Evolutionary conservation across 805 yeast species (phyloP).

Genomic region (Candida argentea): DNA sequence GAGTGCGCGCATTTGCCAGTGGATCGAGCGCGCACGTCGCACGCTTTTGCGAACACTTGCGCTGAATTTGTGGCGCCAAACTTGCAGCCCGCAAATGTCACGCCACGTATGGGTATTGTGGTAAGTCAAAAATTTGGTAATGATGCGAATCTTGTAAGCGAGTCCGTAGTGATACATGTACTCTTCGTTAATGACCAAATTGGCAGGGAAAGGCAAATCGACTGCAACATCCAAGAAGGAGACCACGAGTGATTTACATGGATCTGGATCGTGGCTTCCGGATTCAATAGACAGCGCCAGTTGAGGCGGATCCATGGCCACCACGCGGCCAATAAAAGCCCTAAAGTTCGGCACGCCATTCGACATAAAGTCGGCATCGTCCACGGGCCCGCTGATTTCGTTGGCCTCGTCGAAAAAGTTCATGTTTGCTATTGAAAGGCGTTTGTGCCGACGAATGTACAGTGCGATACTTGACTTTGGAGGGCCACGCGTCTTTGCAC

Average conservation of each 20-base stretch:
- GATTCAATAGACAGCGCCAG: slow-evolving; percentile 3
- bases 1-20: slow-evolving; percentile 47
- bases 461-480: slow-evolving; percentile 76
- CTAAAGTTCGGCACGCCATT: slow-evolving; percentile 28
- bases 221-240: slow-evolving; percentile 46
- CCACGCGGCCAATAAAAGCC: no score
- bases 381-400: slow-evolving; percentile 25
- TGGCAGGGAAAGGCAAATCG: slow-evolving; percentile 79
- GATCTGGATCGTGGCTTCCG: slow-evolving; percentile 5
- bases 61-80: slow-evolving; percentile 53
- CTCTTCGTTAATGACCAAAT: slow-evolving; percentile 61
- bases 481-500: slow-evolving; percentile 8
- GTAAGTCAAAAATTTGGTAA: slow-evolving; percentile 52
- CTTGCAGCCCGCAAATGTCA: slow-evolving; percentile 51
- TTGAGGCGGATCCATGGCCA: slow-evolving; percentile 1
- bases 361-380: slow-evolving; percentile 34
- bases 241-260: slow-evolving; percentile 27
- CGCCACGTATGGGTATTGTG: slow-evolving; percentile 60
- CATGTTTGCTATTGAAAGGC: slow-evolving; percentile 32
- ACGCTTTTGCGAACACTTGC: slow-evolving; percentile 43
- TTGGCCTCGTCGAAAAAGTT: slow-evolving; percentile 35
- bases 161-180: slow-evolving; percentile 71
- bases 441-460: slow-evolving; percentile 12
- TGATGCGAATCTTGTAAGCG: slow-evolving; percentile 59
- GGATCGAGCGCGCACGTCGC: slow-evolving; percentile 42